Evolutionary conservation across 2,329 filamentous ascomycete species (phyloP).

Genomic region (Phaeoacremonium minimum): DNA sequence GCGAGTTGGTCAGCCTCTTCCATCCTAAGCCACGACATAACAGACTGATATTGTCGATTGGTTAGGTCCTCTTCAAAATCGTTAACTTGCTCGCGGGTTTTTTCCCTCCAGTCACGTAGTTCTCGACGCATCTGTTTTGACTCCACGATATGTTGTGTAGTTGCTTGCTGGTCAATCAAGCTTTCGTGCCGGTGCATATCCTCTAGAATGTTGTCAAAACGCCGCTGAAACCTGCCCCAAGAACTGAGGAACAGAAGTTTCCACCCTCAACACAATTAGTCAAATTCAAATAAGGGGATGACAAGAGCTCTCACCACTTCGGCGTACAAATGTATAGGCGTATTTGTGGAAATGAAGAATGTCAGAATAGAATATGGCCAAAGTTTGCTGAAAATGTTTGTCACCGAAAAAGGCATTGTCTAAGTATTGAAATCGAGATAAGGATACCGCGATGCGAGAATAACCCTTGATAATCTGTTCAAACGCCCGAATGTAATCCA

Average conservation of each 20-base stretch:
- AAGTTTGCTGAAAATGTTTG: constrained; percentile 29
- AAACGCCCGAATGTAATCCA: constrained; percentile 32
- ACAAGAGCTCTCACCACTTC: constrained; percentile 17
- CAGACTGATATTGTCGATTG: constrained; percentile 15
- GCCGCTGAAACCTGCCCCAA: constrained; percentile 30
- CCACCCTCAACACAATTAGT: constrained; percentile 30
- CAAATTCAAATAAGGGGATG: constrained; percentile 18
- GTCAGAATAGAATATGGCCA: constrained; percentile 40
- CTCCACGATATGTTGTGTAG: constrained; percentile 21
- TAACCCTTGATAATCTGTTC: constrained; percentile 36
- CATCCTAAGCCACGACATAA: constrained; percentile 21
- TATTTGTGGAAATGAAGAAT: constrained; percentile 42
- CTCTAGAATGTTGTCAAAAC: constrained; percentile 26
- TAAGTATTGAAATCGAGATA: constrained; percentile 32
- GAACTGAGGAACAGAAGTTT: constrained; percentile 26
- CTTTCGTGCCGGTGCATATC: constrained; percentile 22
- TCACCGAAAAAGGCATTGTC: constrained; percentile 20
- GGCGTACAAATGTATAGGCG: constrained; percentile 38
- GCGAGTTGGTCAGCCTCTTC: constrained; percentile 23
- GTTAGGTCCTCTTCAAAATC: constrained; percentile 16
- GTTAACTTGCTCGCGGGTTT: constrained; percentile 13
- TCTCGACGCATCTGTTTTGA: constrained; percentile 15
- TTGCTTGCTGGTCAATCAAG: constrained; percentile 26
- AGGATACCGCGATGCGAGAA: constrained; percentile 27
- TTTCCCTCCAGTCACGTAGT: constrained; percentile 16